Evolutionary conservation across 2,329 filamentous ascomycete genomes (phyloP).

Genomic region (Ceratocystis huliohia): DNA sequence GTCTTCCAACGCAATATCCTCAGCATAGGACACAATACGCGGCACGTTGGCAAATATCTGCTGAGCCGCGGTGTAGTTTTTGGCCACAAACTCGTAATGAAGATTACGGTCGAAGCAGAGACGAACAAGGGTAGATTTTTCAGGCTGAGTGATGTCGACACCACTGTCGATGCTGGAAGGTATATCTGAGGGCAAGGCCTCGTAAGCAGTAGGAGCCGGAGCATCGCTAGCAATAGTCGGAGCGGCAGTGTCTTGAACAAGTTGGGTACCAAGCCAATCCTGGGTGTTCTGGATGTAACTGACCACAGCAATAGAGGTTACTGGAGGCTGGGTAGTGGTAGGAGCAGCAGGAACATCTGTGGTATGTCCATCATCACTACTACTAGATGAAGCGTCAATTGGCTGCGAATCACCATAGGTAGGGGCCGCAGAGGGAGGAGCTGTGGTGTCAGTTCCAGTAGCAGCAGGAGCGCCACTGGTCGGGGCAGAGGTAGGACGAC

Average conservation of each 20-base stretch:
- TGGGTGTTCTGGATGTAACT: slow-evolving; percentile 19
- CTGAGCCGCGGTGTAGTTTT: slow-evolving; percentile 55
- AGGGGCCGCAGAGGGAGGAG: neutral
- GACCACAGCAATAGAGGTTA: slow-evolving; percentile 21
- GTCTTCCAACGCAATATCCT: slow-evolving; percentile 42
- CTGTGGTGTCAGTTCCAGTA: slow-evolving; percentile 19
- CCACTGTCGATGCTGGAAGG: slow-evolving; percentile 62
- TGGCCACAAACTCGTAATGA: slow-evolving; percentile 73
- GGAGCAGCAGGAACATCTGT: slow-evolving; percentile 21
- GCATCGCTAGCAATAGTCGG: slow-evolving; percentile 20
- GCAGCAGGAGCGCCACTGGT: slow-evolving; percentile 19
- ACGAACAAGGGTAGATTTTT: slow-evolving; percentile 61
- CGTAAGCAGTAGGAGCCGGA: slow-evolving; percentile 27
- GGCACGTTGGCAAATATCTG: slow-evolving; percentile 80
- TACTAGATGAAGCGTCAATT: neutral
- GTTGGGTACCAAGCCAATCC: slow-evolving; percentile 21
- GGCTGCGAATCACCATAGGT: neutral
- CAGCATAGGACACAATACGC: slow-evolving; percentile 51
- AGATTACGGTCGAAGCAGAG: slow-evolving; percentile 70
- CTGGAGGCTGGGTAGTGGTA: slow-evolving; percentile 22
- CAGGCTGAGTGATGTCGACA: slow-evolving; percentile 45
- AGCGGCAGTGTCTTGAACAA: slow-evolving; percentile 21
- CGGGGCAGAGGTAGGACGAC: slow-evolving; percentile 15
- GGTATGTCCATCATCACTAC: slow-evolving; percentile 5
- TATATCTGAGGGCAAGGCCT: slow-evolving; percentile 50